Conservation (phyloP, 495 filamentous ascomycete genomes). For the Chlorociboria aeruginascens region DNA sequence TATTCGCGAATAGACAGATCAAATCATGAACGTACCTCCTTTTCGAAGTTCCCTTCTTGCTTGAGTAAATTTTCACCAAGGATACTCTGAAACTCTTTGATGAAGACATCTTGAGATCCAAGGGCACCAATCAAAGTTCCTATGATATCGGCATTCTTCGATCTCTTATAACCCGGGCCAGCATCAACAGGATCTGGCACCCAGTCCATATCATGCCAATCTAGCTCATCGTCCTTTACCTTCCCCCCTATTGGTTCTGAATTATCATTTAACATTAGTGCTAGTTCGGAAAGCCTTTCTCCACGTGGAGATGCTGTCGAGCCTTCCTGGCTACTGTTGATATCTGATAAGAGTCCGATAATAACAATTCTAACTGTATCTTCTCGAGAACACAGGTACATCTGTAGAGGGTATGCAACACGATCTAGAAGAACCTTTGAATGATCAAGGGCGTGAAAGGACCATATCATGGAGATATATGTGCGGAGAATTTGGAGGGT, state of each 20-base stretch:
- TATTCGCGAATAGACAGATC: neutral
- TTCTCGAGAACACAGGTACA: conserved; percentile 85
- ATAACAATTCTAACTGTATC: conserved; percentile 86
- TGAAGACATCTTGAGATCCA: conserved; percentile 77
- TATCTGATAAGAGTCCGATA: conserved; percentile 65
- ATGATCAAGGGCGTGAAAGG: conserved; percentile 79
- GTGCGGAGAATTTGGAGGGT: conserved; percentile 80
- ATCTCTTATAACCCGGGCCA: conserved; percentile 77
- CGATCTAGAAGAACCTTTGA: conserved; percentile 85
- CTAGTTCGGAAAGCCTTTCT: conserved; percentile 56
- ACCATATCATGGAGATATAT: conserved; percentile 86
- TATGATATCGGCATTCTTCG: conserved; percentile 85
- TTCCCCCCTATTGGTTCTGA: conserved; percentile 33
- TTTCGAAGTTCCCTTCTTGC: conserved; percentile 55
- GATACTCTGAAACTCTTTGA: conserved; percentile 82
- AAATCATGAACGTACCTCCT: conserved; percentile 37
- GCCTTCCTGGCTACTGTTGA: conserved; percentile 37
- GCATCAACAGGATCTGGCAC: conserved; percentile 86
- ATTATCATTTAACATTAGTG: conserved; percentile 57
- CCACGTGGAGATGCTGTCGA: conserved; percentile 9
- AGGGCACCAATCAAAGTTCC: conserved; percentile 79
- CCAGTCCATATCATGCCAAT: conserved; percentile 89
- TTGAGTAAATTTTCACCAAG: conserved; percentile 72
- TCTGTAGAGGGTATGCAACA: conserved; percentile 68
- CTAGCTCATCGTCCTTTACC: conserved; percentile 52